phyloP scores from a whole-genome alignment of 2,329 filamentous ascomycete genomes.

The Chaetomiaceae sp. region DNA sequence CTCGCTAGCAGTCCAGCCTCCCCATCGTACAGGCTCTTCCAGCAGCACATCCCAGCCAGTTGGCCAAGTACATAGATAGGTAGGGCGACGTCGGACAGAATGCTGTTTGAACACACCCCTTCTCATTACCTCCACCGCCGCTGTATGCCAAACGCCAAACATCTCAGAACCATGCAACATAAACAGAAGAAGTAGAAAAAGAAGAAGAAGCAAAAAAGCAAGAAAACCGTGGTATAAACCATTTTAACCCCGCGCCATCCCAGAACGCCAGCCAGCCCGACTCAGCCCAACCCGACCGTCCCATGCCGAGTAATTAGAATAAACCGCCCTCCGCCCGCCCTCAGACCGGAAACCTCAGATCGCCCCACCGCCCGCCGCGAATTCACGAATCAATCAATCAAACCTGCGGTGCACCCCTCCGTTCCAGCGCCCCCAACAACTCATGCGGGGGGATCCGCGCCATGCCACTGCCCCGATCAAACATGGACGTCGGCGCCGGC shows the following conservation, averaged over 20 bases:
- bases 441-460: slow-evolving; percentile 58
- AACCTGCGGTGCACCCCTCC: slow-evolving; percentile 48
- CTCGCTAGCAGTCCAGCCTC: too few relatives aligned
- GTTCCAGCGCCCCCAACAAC: slow-evolving; percentile 51
- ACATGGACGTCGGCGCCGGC: slow-evolving; percentile 66
- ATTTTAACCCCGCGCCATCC: not conserved
- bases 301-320: too few relatives aligned
- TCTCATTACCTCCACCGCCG: too few relatives aligned
- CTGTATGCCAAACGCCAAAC: not conserved
- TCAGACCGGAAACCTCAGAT: too few relatives aligned
- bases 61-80: too few relatives aligned
- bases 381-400: too few relatives aligned
- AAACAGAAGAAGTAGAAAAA: not conserved
- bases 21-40: too few relatives aligned
- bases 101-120: too few relatives aligned
- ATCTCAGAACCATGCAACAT: not conserved
- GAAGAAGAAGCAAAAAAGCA: not conserved
- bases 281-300: not conserved
- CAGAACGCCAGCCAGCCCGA: not conserved
- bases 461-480: slow-evolving; percentile 56
- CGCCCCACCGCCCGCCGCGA: too few relatives aligned
- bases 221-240: slow-evolving; percentile 10
- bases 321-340: too few relatives aligned
- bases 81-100: too few relatives aligned
- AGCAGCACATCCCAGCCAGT: too few relatives aligned